Evolutionary conservation across 1,284 basidiomycete species (phyloP), one percentile per base, ranked within the genome.

Genomic region (Ustilago tritici): DNA sequence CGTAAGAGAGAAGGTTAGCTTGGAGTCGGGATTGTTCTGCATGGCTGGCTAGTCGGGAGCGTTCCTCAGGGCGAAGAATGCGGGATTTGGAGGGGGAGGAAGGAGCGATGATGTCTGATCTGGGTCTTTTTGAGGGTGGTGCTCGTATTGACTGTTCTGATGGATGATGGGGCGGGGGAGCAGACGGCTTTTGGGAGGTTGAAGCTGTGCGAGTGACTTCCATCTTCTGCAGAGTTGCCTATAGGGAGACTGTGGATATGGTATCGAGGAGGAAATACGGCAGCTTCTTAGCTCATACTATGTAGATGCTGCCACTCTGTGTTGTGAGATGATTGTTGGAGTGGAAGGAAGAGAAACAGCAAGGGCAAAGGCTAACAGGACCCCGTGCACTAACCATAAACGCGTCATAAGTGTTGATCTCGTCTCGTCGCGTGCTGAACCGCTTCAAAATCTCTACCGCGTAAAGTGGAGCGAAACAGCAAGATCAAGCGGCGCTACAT

Each of bases 121-220:
- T 61, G 32, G 19, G 55, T 12, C 65, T 61, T 52, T 68, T 68
- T 14, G 32, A 11, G 4, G 62, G 54, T 36, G 56, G 47, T 15
- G 40, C 38, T 32, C 28, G 38, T 19, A 23, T 3, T 10, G 11
- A n/a, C 31, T 34, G 49, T 19, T 38, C 15, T 28, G 43, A n/a
- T 50, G 28, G 23, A 28, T 28, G 52, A 49, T 15, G 36, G 50
- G 50, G 34, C n/a, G 14, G 60, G 9, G 31, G 19, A 28, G 61
- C 17, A 15, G 47, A 23, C 4, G 1, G 6, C 38, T 14, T 43
- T 41, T 46, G 40, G 4, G 63, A 71, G 55, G 63, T 59, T 31
- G 70, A 72, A 8, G 65, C 65, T 41, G 56, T 56, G 23, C 69
- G 50, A 38, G 62, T 54, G n/a, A 70, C 68, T 36, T 70, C 68